Base-by-base conservation (phyloP, 163 green algal genomes). In the Volvox carteri region DNA sequence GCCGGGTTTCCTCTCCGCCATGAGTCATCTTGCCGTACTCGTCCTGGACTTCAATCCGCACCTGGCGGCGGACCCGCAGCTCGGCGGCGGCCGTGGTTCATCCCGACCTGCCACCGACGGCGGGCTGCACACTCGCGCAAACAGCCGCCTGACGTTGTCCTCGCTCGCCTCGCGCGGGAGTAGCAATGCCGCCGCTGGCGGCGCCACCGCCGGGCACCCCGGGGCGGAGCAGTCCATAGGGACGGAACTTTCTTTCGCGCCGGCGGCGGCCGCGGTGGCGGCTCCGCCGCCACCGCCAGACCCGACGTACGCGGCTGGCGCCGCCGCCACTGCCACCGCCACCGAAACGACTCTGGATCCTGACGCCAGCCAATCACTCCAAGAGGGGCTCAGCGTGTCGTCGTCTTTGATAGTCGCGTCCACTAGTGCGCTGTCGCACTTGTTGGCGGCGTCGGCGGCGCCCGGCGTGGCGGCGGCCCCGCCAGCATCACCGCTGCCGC, bases 21-120 rank as follows among this genome's bases (percentile, higher is more conserved):
- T 88, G 81, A 58, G 23, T 0, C 48, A 42, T 0, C 65, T 88
- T n/a, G 48, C 35, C 9, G 67, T 81, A 16, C 67, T 88, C 21
- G 23, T 65, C 0, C 50, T 88, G 46, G 67, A 88, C 16, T 88
- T 81, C 67, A 88, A 88, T 25, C 42, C 58, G 1, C 46, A 75
- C 9, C 81, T 88, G 18, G 67, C 50, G 28, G 48, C 37, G 14
- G 74, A 73, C 35, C 35, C 81, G 4, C 81, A 88, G 65, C 39
- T 88, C 1, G 60, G 60, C 5, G 78, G 56, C 56, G 56, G 48
- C 42, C 73, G 73, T 5, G n/a, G 18, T 2, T 42, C 7, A 42
- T 60, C 42, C 73, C 41, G 42, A 46, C 8, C 65, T 1, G 35
- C 9, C 41, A 58, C 9, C 60, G 58, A 7, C 78, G 78, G 21